These are phyloP conservation scores for Naganishia liquefaciens DNA, from an alignment of 1,284 basidiomycete genomes.

Conservation along the genomic window DNA sequence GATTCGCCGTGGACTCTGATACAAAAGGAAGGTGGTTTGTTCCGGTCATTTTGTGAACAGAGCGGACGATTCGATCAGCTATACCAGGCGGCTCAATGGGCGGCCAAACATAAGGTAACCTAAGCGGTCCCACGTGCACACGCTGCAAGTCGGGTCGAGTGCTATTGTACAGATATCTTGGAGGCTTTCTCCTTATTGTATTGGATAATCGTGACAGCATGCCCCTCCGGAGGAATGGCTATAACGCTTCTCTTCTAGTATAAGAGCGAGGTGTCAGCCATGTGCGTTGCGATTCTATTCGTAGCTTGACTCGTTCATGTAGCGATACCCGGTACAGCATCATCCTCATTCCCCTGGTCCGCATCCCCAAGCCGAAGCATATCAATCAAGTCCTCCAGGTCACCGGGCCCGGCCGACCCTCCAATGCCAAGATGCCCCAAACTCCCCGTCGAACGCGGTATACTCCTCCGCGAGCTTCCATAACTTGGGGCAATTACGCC, in stretches of 20 bases:
- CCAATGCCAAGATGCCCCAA: not conserved
- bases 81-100: slow-evolving; percentile 52
- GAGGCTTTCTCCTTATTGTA: too few relatives aligned
- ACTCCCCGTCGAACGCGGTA: slow-evolving; percentile 11
- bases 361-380: slow-evolving; percentile 20
- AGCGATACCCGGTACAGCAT: not conserved
- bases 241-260: too few relatives aligned
- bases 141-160: not conserved
- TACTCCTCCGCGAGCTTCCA: slow-evolving; percentile 10
- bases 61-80: slow-evolving; percentile 71
- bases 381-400: slow-evolving; percentile 27
- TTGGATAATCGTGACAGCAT: too few relatives aligned
- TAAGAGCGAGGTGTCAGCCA: too few relatives aligned
- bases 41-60: slow-evolving; percentile 68
- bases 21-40: slow-evolving; percentile 56
- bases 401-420: not conserved
- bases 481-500: slow-evolving; percentile 28
- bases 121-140: not conserved
- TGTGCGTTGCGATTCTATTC: too few relatives aligned
- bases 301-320: too few relatives aligned
- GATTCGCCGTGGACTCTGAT: slow-evolving; percentile 79
- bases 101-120: slow-evolving; percentile 58
- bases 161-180: not conserved
- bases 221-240: too few relatives aligned
- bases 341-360: not conserved